Evolutionary conservation across 2,329 filamentous ascomycete genomes (phyloP), one percentile per base, ranked within the genome.

Genomic region (Cladorrhinum sp.): DNA sequence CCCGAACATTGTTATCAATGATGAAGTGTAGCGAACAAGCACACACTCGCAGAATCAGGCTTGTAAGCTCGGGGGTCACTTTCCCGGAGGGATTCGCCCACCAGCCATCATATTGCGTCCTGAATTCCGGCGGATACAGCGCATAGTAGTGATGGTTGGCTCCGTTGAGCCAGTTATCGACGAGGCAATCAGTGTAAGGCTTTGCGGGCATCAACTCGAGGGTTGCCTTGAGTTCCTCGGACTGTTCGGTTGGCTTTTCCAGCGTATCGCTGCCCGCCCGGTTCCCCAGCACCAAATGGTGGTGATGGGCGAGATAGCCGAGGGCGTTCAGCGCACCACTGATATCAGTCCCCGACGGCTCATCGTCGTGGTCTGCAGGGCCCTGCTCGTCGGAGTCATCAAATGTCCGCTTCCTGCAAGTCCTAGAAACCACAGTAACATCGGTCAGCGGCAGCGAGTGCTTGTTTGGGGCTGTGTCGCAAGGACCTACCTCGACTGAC

Each of bases 71-170:
- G 3, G 75, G 72, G 6, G 73, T 75, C 1, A 78, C 69, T 14
- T 67, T 66, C 12, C 72, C 72, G 10, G 18, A 70, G 65, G 63
- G 76, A 70, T 57, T 74, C 69, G 33, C 65, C 77, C 79, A 81
- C 79, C 79, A 81, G 33, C 73, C 66, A 8, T 75, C 71, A 65
- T 81, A 81, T 20, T 77, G 75, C 0, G 75, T 71, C 16, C 75
- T 74, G 48, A 81, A 79, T 1, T 74, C 74, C 3, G 76, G 75
- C 2, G 76, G 77, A 59, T 80, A 81, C 7, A 81, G 72, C 42
- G 74, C 68, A 61, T 75, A 80, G 62, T 80, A 80, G 28, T 77
- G 75, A 57, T 76, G 75, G 59, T 82, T 81, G 48, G 76, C 74
- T 3, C 74, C 73, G 51, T 69, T 71, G 7, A 81, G 70, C 63